These are phyloP conservation scores for Alternaria ethzedia DNA, from an alignment of 2,329 filamentous ascomycete genomes.

Conservation along the genomic window DNA sequence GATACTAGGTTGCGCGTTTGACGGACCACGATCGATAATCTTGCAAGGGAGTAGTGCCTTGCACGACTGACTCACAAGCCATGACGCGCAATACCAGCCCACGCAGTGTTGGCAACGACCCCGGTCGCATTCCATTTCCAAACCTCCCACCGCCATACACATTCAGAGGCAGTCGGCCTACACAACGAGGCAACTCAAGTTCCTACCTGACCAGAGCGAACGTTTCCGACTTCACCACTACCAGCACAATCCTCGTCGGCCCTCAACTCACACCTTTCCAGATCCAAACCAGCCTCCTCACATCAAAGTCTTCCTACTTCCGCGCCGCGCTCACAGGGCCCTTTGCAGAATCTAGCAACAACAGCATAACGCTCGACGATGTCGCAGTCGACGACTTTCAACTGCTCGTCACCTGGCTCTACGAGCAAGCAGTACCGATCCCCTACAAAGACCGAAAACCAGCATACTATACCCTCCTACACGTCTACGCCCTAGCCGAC, in stretches of 20 bases:
- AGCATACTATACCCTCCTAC: slow-evolving; percentile 58
- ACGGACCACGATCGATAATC: not conserved
- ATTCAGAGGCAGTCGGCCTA: slow-evolving; percentile 16
- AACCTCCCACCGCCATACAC: slow-evolving; percentile 44
- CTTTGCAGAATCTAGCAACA: slow-evolving; percentile 54
- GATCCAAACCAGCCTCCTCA: slow-evolving; percentile 58
- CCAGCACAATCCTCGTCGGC: slow-evolving; percentile 49
- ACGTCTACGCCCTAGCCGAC: slow-evolving; percentile 56
- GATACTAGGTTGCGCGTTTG: not conserved
- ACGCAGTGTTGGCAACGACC: slow-evolving; percentile 17
- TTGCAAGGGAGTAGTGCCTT: not conserved
- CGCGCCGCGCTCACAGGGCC: slow-evolving; percentile 56
- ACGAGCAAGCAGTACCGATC: slow-evolving; percentile 50
- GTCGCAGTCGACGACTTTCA: slow-evolving; percentile 56
- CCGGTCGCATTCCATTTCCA: slow-evolving; percentile 27
- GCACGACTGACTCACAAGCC: not conserved
- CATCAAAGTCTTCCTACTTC: slow-evolving; percentile 57
- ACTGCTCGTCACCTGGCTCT: slow-evolving; percentile 60
- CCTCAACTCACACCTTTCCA: slow-evolving; percentile 50
- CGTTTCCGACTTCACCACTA: slow-evolving; percentile 50
- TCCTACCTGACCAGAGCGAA: slow-evolving; percentile 38
- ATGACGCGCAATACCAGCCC: slow-evolving; percentile 20
- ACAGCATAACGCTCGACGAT: slow-evolving; percentile 53
- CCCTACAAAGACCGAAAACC: slow-evolving; percentile 56
- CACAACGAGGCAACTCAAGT: not conserved